Evolutionary conservation across 768 basidiomycete species (phyloP), one percentile per base, ranked within the genome.

Genomic region (Pleurotus platypus): DNA sequence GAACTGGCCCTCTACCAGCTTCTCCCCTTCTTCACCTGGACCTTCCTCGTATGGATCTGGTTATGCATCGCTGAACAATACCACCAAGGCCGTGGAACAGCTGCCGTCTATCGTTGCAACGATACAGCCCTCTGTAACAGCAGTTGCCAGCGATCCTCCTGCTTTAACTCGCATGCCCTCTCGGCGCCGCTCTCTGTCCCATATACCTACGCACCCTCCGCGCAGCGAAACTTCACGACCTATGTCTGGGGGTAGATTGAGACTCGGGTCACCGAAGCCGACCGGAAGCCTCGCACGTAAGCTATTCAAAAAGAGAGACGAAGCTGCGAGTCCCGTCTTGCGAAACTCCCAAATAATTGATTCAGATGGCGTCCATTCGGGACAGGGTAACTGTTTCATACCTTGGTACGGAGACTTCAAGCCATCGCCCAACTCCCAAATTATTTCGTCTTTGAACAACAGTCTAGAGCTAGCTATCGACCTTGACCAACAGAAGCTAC

Each of bases 151-250:
- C 49, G 18, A 27, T 49, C 61, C 66, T 42, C 49, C 72, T 55
- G 60, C 62, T 49, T 51, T 72, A 63, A 61, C 66, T 61, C 68
- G 69, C 55, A 67, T 73, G 18, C 73, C 77, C 37, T 74, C 75
- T 5, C 80, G 83, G 45, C 76, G 78, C 46, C 79, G 77, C 24
- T 87, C 87, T 2, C 72, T 83, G 7, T 84, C 87, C 53, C 80
- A 71, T 67, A 61, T 85, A 42, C 80, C 84, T 57, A 64, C 69
- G 37, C 73, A 69, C 46, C 78, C 78, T 49, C 72, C 72, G 45
- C 72, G 69, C 39, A 73, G 78, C 9, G 64, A 77, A 35, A 72
- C 76, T 30, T 72, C 78, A 20, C 72, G 73, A 18, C 79, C 83
- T 42, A 72, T 81, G 68, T 69, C 79, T 18, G 76, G 73, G 61